Conservation (phyloP, 331 rosid species). For the Telfairia occidentalis region DNA sequence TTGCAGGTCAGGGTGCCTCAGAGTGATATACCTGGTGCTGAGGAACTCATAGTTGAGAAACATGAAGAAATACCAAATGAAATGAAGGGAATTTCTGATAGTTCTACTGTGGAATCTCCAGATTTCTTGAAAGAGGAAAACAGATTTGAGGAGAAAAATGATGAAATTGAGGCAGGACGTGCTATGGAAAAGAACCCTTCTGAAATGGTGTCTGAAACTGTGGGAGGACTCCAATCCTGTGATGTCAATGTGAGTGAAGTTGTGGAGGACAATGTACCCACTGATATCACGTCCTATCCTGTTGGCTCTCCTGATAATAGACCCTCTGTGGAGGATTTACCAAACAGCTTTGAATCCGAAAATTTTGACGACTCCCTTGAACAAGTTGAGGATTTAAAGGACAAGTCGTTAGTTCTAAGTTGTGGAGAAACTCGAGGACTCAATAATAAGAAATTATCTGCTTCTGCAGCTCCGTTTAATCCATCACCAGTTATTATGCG, state of each 20-base stretch:
- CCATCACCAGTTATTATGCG: conserved; percentile 64
- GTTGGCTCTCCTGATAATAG: conserved; percentile 28
- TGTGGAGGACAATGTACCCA: conserved; percentile 24
- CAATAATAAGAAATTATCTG: conserved; percentile 65
- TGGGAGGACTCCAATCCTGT: conserved; percentile 31
- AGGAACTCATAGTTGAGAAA: conserved; percentile 27
- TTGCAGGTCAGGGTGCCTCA: conserved; percentile 53
- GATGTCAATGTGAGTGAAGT: conserved; percentile 31
- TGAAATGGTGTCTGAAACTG: conserved; percentile 18
- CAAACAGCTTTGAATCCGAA: conserved; percentile 36
- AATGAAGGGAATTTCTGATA: conserved; percentile 23
- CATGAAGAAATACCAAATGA: conserved; percentile 35
- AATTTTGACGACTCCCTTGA: conserved; percentile 27
- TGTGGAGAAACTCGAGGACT: conserved; percentile 35
- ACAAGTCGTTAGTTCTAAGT: conserved; percentile 25
- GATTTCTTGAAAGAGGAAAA: conserved; percentile 38
- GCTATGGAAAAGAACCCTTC: conserved; percentile 29
- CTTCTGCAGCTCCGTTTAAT: conserved; percentile 92
- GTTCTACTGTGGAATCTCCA: conserved; percentile 23
- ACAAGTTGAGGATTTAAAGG: conserved; percentile 42
- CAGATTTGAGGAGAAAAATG: conserved; percentile 35
- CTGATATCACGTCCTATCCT: conserved; percentile 25
- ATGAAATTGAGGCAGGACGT: conserved; percentile 25
- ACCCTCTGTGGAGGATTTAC: conserved; percentile 28
- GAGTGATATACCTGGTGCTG: conserved; percentile 25